Evolutionary conservation across 768 basidiomycete genomes (phyloP).

Genomic region (Termitomyces bulborhizus): DNA sequence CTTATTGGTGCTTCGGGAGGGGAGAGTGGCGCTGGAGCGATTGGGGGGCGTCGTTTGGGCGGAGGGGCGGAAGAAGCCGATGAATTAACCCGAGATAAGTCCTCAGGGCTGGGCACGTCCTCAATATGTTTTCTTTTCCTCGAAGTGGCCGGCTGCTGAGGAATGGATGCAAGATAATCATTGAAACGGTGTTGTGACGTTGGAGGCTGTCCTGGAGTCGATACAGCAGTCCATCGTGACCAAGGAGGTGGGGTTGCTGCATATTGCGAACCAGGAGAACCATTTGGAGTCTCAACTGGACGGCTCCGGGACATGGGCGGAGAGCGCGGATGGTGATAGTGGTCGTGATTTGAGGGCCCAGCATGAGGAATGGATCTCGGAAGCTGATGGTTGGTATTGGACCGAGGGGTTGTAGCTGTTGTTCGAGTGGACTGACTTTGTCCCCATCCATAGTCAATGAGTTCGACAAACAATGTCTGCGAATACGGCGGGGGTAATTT

Average conservation of each 20-base stretch:
- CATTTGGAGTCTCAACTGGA: slow-evolving; percentile 5
- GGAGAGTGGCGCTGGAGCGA: slow-evolving; percentile 24
- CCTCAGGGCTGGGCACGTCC: slow-evolving; percentile 22
- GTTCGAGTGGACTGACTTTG: slow-evolving; percentile 33
- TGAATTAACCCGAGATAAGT: slow-evolving; percentile 15
- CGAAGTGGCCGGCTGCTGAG: slow-evolving; percentile 30
- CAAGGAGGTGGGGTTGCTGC: slow-evolving; percentile 34
- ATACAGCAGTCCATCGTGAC: slow-evolving; percentile 42
- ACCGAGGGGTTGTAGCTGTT: slow-evolving; percentile 16
- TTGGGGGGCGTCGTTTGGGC: slow-evolving; percentile 30
- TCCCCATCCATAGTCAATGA: slow-evolving; percentile 56
- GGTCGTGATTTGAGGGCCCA: slow-evolving; percentile 11
- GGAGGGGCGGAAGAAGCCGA: slow-evolving; percentile 21
- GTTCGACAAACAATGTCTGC: slow-evolving; percentile 69
- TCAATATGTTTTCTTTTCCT: slow-evolving; percentile 43
- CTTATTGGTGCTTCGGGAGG: slow-evolving; percentile 21
- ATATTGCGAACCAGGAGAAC: slow-evolving; percentile 17
- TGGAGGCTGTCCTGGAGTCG: slow-evolving; percentile 40
- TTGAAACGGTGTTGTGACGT: slow-evolving; percentile 33
- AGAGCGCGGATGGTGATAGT: slow-evolving; percentile 11
- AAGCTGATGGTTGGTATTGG: slow-evolving; percentile 17
- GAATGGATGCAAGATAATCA: slow-evolving; percentile 25
- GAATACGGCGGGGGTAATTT: slow-evolving; percentile 57
- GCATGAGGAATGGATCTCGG: slow-evolving; percentile 11
- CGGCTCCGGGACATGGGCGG: slow-evolving; percentile 14